These are phyloP conservation scores for Gnaphalium uliginosum DNA, from an alignment of 129 eudicot species.

Conservation along the genomic window DNA sequence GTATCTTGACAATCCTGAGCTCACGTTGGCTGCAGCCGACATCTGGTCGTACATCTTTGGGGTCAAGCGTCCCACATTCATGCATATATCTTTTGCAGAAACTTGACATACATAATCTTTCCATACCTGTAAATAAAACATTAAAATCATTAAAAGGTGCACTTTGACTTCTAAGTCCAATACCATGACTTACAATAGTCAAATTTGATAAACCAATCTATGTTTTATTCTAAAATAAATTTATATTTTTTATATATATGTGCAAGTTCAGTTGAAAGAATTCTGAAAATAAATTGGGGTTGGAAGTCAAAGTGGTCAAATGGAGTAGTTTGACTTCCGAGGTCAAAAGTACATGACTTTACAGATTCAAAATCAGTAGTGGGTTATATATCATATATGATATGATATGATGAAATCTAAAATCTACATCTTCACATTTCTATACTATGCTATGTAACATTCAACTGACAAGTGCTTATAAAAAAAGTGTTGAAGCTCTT, in stretches of 20 bases:
- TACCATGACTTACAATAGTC: not conserved
- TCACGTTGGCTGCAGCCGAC: constrained; percentile 66
- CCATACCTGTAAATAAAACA: constrained; percentile 55
- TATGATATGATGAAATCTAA: not conserved
- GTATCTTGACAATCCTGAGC: constrained; percentile 57
- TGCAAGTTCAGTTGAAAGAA: not conserved
- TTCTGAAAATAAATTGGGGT: not conserved
- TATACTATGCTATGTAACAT: not conserved
- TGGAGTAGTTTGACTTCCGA: constrained; percentile 14
- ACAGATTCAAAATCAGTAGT: not conserved
- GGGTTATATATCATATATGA: not conserved
- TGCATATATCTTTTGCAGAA: constrained; percentile 50
- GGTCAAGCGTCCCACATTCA: constrained; percentile 70
- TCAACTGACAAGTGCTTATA: not conserved
- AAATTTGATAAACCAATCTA: not conserved
- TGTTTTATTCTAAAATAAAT: not conserved
- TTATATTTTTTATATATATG: not conserved
- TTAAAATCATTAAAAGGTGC: not conserved
- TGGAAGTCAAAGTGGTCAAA: not conserved
- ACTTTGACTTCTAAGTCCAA: not conserved
- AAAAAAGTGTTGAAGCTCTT: not conserved
- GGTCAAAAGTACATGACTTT: constrained; percentile 21
- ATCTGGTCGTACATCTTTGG: constrained; percentile 66
- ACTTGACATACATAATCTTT: constrained; percentile 65
- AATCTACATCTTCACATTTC: not conserved